phyloP scores from a whole-genome alignment of 441 rosid species.

The Jatropha multifida region DNA sequence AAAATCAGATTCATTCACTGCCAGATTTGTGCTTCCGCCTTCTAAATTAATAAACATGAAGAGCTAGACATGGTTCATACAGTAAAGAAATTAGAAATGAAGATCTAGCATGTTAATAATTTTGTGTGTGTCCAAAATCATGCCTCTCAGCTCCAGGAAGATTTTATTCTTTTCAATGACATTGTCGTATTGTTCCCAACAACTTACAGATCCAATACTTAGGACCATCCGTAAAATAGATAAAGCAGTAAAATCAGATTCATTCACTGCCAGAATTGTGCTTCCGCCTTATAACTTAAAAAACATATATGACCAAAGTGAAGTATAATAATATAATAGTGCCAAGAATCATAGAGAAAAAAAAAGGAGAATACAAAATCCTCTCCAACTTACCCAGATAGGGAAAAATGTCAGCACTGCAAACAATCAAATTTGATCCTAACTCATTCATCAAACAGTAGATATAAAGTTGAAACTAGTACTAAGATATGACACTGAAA shows the following conservation, averaged over 20 bases:
- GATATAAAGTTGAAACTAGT: too few relatives aligned
- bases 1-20: background rate
- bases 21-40: background rate
- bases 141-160: background rate
- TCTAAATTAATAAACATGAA: too few relatives aligned
- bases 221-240: background rate
- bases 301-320: too few relatives aligned
- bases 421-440: too few relatives aligned
- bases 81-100: slow-evolving; percentile 6
- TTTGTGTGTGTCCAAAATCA: background rate
- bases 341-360: too few relatives aligned
- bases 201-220: background rate
- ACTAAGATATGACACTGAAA: background rate
- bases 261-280: background rate
- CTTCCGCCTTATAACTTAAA: too few relatives aligned
- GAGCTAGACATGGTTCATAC: background rate
- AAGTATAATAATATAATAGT: too few relatives aligned
- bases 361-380: too few relatives aligned
- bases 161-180: background rate
- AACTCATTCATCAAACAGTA: too few relatives aligned
- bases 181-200: background rate
- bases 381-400: too few relatives aligned
- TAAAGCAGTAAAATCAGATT: background rate
- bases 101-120: background rate
- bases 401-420: too few relatives aligned